phyloP scores from a whole-genome alignment of 2,329 filamentous ascomycete genomes.

The Colletotrichum tamarilloi region DNA sequence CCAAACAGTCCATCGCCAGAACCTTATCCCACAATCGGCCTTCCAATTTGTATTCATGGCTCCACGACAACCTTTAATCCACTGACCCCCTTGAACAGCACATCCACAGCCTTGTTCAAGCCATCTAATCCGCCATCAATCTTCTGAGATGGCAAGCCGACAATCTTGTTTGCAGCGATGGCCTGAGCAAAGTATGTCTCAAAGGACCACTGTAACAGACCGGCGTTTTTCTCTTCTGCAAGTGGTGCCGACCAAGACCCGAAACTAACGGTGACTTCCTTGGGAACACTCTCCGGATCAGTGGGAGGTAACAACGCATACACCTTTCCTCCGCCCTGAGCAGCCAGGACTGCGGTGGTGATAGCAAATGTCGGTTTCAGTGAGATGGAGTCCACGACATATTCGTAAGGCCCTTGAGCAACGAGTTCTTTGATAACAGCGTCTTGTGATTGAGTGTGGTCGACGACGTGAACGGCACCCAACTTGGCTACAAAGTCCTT shows the following conservation, averaged over 20 bases:
- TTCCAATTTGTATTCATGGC: neutral
- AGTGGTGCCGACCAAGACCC: neutral
- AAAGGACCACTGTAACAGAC: constrained; percentile 8
- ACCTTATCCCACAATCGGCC: too few species aligned
- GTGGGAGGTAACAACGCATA: constrained; percentile 12
- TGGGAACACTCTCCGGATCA: neutral
- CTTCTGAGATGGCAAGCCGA: neutral
- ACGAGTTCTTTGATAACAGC: constrained; percentile 38
- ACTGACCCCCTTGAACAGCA: constrained; percentile 18
- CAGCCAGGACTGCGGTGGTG: constrained; percentile 32
- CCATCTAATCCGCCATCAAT: constrained; percentile 6
- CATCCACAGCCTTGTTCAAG: constrained; percentile 12
- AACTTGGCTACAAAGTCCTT: constrained; percentile 54
- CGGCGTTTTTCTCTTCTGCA: constrained; percentile 4
- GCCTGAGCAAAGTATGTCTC: constrained; percentile 18
- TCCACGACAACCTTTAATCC: constrained; percentile 20
- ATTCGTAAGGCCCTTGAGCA: constrained; percentile 42
- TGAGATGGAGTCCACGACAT: constrained; percentile 44
- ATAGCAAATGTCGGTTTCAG: constrained; percentile 38
- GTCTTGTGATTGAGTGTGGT: constrained; percentile 49
- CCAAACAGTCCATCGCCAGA: too few species aligned
- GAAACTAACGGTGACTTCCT: neutral
- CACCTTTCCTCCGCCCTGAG: constrained; percentile 24
- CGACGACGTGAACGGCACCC: constrained; percentile 56
- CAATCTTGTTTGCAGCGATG: neutral